Evolutionary conservation across 192 early-diverging fungal species (phyloP), one percentile per base, ranked within the genome.

Genomic region (Paraglomus occultum): DNA sequence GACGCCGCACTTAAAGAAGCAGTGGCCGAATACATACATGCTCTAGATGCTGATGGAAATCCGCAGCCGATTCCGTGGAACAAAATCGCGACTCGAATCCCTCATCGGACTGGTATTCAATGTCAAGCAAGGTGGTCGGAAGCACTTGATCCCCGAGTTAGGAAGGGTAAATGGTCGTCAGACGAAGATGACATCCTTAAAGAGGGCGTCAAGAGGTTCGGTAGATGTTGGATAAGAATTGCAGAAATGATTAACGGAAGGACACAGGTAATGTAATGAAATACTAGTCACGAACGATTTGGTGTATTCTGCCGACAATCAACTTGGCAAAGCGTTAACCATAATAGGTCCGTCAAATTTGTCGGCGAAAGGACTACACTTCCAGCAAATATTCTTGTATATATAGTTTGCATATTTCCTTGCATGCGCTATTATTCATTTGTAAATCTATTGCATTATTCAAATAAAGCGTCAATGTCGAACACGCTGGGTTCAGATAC

Each of bases 121-220:
- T 84, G 83, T 18, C 85, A 86, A 57, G 85, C 85, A 40, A 77
- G 85, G 8, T 86, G 80, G 81, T 82, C 83, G 11, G 85, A 86
- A 71, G 85, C 85, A 1, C 49, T 86, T 10, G 83, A 86, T 59
- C 85, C 85, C 6, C 71, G 54, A 38, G 85, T 86, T 9, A 66
- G 79, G 22, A 84, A 83, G 40, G 85, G 81, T 0, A 79, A 80
- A 51, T 86, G 85, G 85, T 74, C 72, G 1, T 43, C 60, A 1
- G 78, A 78, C 17, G 82, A 88, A 71, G 85, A 84, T 67, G 66
- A 54, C 14, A 72, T 86, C 39, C 67, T 92, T 42, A 75, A 86
- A 50, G 77, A 78, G 17, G 88, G 85, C 8, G 85, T 83, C 1
- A 50, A 71, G 8, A 31, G 72, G 20, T 76, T 59, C 52, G 73